Percentiles rank a stretch among this genome's conserved stretches.
These are phyloP conservation scores for Trypethelium eluteriae DNA, from an alignment of 495 filamentous ascomycete species.

Conservation along the genomic window DNA sequence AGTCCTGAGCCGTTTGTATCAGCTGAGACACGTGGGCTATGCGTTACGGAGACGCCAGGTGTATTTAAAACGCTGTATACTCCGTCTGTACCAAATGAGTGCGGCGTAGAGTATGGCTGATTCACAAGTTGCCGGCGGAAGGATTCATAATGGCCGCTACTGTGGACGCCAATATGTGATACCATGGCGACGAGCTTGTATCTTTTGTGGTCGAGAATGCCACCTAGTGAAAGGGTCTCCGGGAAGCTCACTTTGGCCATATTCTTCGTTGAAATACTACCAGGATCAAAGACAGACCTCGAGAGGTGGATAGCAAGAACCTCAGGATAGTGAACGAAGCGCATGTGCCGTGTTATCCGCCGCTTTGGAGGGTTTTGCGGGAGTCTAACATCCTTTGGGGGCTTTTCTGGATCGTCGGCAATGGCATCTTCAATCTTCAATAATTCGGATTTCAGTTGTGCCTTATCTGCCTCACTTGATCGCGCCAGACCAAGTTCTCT, in stretches of 20 bases:
- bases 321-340: conserved; percentile 78
- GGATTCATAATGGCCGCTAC: conserved; percentile 95
- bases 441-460: conserved; percentile 49
- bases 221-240: conserved; percentile 71
- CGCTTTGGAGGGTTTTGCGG: conserved; percentile 74
- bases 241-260: conserved; percentile 87
- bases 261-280: conserved; percentile 78
- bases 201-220: conserved; percentile 63
- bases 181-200: conserved; percentile 85
- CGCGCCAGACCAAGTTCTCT: conserved; percentile 43
- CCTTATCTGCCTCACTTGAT: conserved; percentile 42
- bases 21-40: conserved; percentile 31
- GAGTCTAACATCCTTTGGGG: conserved; percentile 62
- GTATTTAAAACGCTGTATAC: conserved; percentile 55
- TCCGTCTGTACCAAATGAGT: conserved; percentile 61
- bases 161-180: conserved; percentile 90
- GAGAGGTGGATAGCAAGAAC: conserved; percentile 88
- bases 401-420: conserved; percentile 66
- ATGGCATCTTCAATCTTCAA: conserved; percentile 53
- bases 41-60: conserved; percentile 39
- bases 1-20: conserved; percentile 13
- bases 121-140: conserved; percentile 73
- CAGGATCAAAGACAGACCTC: conserved; percentile 73
- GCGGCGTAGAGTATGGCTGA: conserved; percentile 71
- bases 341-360: conserved; percentile 75